Conservation (phyloP, 495 filamentous ascomycete species). For the Letharia lupina region DNA sequence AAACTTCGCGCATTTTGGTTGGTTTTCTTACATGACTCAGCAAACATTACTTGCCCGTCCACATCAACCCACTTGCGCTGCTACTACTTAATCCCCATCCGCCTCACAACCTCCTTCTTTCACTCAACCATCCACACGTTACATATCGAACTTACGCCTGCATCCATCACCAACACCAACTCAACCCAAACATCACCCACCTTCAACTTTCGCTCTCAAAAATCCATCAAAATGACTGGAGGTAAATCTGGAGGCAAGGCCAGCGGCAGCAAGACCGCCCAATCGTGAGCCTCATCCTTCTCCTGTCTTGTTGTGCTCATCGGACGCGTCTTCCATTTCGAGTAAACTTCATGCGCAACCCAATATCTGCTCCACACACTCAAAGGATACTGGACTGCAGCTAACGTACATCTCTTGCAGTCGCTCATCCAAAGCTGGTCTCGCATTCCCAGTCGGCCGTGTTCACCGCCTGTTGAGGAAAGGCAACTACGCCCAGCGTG, state of each 20-base stretch:
- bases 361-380: neutral
- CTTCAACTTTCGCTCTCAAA: constrained; percentile 30
- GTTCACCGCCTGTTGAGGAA: constrained; percentile 99
- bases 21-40: constrained; percentile 23
- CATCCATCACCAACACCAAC: constrained; percentile 29
- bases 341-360: neutral
- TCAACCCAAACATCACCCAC: constrained; percentile 19
- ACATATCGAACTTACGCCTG: constrained; percentile 26
- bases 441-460: constrained; percentile 99
- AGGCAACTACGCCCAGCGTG: constrained; percentile 99
- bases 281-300: constrained; percentile 65
- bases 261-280: constrained; percentile 90
- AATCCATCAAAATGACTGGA: constrained; percentile 86
- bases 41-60: constrained; percentile 15
- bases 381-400: too few relatives aligned
- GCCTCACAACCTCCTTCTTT: constrained; percentile 30
- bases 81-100: constrained; percentile 26
- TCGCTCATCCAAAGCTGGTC: constrained; percentile 97
- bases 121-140: constrained; percentile 32
- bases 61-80: constrained; percentile 26
- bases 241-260: constrained; percentile 99
- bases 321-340: constrained; percentile 18
- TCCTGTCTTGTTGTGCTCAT: constrained; percentile 22
- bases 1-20: constrained; percentile 9
- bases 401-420: constrained; percentile 37